Evolutionary conservation across 192 early-diverging fungal genomes (phyloP).

Genomic region (Globomyces pollinis-pini): DNA sequence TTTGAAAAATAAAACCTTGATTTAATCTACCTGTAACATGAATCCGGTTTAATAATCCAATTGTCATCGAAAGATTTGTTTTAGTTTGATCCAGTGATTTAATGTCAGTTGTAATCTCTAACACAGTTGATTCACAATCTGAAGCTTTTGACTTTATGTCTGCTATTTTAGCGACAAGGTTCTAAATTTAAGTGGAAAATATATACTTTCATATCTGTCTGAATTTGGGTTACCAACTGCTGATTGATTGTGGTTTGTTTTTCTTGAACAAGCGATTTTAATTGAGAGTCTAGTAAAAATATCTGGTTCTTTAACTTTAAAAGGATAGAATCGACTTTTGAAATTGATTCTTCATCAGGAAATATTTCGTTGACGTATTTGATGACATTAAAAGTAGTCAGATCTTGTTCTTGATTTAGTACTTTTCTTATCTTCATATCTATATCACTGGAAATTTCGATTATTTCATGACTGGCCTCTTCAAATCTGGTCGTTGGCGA

Average conservation of each 20-base stretch:
- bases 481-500: conserved; percentile 5
- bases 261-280: conserved; percentile 60
- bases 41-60: conserved; percentile 72
- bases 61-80: conserved; percentile 74
- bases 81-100: conserved; percentile 91
- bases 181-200: conserved; percentile 33
- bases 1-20: too few relatives aligned
- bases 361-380: conserved; percentile 76
- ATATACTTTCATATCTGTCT: conserved; percentile 68
- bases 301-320: conserved; percentile 55
- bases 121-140: conserved; percentile 78
- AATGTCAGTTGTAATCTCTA: conserved; percentile 94
- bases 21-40: too few relatives aligned
- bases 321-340: conserved; percentile 55
- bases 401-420: conserved; percentile 16
- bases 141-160: conserved; percentile 79
- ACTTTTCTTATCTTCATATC: neutral
- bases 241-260: conserved; percentile 58
- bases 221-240: conserved; percentile 62
- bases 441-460: neutral
- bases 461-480: neutral
- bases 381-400: conserved; percentile 68
- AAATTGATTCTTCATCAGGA: conserved; percentile 63
- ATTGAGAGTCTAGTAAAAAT: conserved; percentile 50
- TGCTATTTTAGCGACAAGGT: conserved; percentile 70